A percentile compares a stretch with the other conserved stretches of the same genome.
Conservation (phyloP, 1,284 basidiomycete genomes). For the Pseudozyma sp. region DNA sequence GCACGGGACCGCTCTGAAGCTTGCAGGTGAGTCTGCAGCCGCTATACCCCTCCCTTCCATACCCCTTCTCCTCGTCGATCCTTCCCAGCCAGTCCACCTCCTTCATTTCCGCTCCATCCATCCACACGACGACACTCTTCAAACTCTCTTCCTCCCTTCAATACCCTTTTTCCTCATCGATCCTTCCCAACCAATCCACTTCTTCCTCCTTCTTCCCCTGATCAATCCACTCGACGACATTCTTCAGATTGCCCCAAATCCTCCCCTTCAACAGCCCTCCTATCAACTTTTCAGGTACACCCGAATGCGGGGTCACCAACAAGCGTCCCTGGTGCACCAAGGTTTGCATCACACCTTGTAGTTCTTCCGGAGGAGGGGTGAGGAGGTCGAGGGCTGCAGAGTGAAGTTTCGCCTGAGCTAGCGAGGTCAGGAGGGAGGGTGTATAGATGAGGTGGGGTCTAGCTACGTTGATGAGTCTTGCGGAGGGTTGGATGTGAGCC, state of each 20-base stretch:
- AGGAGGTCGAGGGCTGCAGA: slow-evolving; percentile 92
- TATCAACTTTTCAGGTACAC: slow-evolving; percentile 16
- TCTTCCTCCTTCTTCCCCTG: neutral
- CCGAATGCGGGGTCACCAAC: slow-evolving; percentile 39
- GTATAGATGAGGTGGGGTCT: slow-evolving; percentile 78
- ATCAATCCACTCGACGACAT: neutral
- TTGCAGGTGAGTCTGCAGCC: too few species aligned
- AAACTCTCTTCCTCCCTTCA: too few species aligned
- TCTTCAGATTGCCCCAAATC: slow-evolving; percentile 12
- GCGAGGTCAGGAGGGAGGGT: slow-evolving; percentile 81
- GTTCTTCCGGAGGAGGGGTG: slow-evolving; percentile 79
- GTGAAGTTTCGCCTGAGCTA: slow-evolving; percentile 81
- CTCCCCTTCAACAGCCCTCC: slow-evolving; percentile 8
- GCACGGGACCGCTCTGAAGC: too few species aligned
- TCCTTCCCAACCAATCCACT: slow-evolving; percentile 9
- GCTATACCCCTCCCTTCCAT: slow-evolving; percentile 9
- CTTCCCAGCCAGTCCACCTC: slow-evolving; percentile 6
- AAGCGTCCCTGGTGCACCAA: slow-evolving; percentile 9
- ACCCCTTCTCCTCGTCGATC: slow-evolving; percentile 29
- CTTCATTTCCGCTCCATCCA: too few species aligned
- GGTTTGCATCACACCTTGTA: neutral
- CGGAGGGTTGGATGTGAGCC: neutral
- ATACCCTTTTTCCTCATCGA: slow-evolving; percentile 32
- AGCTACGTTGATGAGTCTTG: slow-evolving; percentile 51
- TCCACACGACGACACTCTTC: too few species aligned